Base-by-base conservation (phyloP, 1,139 yeast species). In the Suhomyces coccinellae region DNA sequence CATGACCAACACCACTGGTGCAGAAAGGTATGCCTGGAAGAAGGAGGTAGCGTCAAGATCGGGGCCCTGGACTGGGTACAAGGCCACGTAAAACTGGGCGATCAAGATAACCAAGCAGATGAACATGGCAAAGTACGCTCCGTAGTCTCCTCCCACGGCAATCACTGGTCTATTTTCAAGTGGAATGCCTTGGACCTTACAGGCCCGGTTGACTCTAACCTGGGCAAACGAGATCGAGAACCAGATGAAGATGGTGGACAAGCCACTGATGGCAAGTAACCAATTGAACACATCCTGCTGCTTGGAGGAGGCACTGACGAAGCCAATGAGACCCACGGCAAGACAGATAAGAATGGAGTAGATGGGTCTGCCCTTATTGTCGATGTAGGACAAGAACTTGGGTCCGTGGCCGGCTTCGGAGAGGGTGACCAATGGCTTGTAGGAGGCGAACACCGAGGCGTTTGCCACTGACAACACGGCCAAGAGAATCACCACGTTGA, bases 11-110 rank as follows among this genome's bases (percentile, higher is more conserved):
- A 78, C 75, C 37, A 82, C 74, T 9, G 80, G 79, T 13, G 74
- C 74, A 38, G 85, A 83, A 50, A 82, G 61, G 57, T 80, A 81
- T 38, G 73, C 65, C 61, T 74, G 67, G 67, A 82, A 82, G 59
- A 82, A 82, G 24, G 59, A 58, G 29, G 57, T 52, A 5, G 71
- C 73, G 46, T 56, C 59, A 35, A 75, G 68, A 6, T 49, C 40
- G 3, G 45, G 46, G 10, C 54, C 65, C 8, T 66, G 70, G 16
- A 65, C 51, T n/a, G 77, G 77, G 55, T 56, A 70, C 33, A 71
- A 59, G 2, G 74, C 69, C 26, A 71, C 63, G 68, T 73, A 71
- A 44, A 72, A 69, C 51, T 71, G 76, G 8, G 71, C 71, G 14
- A 64, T 48, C 31, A 68, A 55, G 22, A 67, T 66, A 36, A 66